phyloP scores from a whole-genome alignment of 2,329 filamentous ascomycete genomes.

The Dactylella cylindrospora region DNA sequence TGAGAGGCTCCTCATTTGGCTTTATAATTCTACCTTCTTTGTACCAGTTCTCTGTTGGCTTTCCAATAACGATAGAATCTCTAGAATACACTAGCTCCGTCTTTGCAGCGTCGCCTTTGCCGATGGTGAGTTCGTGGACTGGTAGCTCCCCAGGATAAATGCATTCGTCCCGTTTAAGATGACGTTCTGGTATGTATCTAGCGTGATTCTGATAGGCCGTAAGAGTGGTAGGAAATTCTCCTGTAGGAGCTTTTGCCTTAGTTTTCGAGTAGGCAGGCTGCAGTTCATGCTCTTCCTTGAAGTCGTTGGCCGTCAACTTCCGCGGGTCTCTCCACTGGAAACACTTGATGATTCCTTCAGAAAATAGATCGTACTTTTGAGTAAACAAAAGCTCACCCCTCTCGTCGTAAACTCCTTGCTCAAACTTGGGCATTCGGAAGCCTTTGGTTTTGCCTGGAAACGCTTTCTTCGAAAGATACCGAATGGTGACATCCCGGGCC shows the following conservation, averaged over 20 bases:
- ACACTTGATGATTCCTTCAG: slow-evolving; percentile 74
- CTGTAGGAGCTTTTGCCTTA: slow-evolving; percentile 53
- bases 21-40: slow-evolving; percentile 78
- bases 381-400: slow-evolving; percentile 75
- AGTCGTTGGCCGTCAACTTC: slow-evolving; percentile 63
- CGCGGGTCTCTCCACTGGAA: slow-evolving; percentile 71
- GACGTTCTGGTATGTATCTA: slow-evolving; percentile 72
- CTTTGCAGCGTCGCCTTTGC: slow-evolving; percentile 59
- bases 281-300: slow-evolving; percentile 69
- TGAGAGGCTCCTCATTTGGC: slow-evolving; percentile 75
- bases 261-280: slow-evolving; percentile 46
- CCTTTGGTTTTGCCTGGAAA: slow-evolving; percentile 91
- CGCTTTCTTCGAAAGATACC: slow-evolving; percentile 79
- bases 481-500: slow-evolving; percentile 89
- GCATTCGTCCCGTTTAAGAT: slow-evolving; percentile 80
- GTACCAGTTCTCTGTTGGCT: slow-evolving; percentile 87
- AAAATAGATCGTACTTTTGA: slow-evolving; percentile 86
- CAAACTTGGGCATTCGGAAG: slow-evolving; percentile 73
- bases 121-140: slow-evolving; percentile 60
- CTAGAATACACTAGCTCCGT: slow-evolving; percentile 69
- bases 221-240: slow-evolving; percentile 82
- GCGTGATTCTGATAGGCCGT: slow-evolving; percentile 86
- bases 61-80: slow-evolving; percentile 73
- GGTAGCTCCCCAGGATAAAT: slow-evolving; percentile 66
- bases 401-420: slow-evolving; percentile 74